Evolutionary conservation across 768 basidiomycete genomes (phyloP).

Genomic region (Cystobasidiopsis lactophilus): DNA sequence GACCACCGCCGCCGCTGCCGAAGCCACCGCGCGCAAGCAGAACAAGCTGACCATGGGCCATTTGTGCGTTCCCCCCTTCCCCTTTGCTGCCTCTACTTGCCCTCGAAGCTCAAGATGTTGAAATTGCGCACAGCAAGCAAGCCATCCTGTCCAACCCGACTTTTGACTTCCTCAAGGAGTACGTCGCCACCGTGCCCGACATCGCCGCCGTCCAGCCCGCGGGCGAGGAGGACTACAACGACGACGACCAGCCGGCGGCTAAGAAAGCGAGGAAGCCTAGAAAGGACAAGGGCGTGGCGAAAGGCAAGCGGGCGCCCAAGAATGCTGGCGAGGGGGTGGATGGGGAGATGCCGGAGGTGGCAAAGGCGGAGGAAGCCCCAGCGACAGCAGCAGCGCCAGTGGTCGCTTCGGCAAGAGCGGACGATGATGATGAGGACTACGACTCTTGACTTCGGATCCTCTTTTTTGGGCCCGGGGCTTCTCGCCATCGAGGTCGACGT

Average conservation of each 20-base stretch:
- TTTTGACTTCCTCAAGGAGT: constrained; percentile 52
- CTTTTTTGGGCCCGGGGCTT: too few species aligned
- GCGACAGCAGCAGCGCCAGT: too few species aligned
- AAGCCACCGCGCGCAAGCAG: constrained; percentile 52
- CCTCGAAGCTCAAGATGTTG: not conserved
- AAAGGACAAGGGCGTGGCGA: too few species aligned
- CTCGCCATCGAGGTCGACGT: too few species aligned
- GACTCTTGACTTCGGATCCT: too few species aligned
- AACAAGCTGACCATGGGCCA: constrained; percentile 85
- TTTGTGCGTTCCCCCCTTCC: constrained; percentile 37
- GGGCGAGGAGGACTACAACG: constrained; percentile 29
- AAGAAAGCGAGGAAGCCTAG: too few species aligned
- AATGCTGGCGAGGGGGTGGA: too few species aligned
- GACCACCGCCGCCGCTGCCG: constrained; percentile 57
- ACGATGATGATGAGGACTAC: too few species aligned
- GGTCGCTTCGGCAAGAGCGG: too few species aligned
- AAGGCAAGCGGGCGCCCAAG: too few species aligned
- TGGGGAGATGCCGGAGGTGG: too few species aligned
- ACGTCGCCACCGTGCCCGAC: constrained; percentile 56
- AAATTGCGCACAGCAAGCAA: constrained; percentile 56
- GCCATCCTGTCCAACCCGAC: constrained; percentile 67
- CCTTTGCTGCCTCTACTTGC: not conserved
- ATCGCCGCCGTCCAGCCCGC: constrained; percentile 67
- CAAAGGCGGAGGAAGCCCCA: too few species aligned
- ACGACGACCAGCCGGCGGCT: constrained; percentile 7